Evolutionary conservation across 192 early-diverging fungal species (phyloP).

Genomic region (Rhizophagus clarus): DNA sequence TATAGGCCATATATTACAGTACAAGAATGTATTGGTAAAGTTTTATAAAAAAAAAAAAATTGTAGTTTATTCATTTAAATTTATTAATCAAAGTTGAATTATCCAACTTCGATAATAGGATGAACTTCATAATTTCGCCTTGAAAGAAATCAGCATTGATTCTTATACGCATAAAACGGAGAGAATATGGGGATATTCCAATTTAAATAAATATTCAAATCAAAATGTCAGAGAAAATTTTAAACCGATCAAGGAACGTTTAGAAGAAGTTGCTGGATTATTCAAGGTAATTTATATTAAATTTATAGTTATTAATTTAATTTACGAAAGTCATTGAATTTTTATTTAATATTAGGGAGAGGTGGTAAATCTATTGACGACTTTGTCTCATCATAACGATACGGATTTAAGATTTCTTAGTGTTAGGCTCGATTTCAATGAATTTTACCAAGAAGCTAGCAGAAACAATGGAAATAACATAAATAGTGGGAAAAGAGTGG

Average conservation of each 20-base stretch:
- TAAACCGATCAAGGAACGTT: slow-evolving; percentile 34
- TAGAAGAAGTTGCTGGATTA: slow-evolving; percentile 17
- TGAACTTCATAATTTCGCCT: slow-evolving; percentile 49
- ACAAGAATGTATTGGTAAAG: slow-evolving; percentile 52
- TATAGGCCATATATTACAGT: slow-evolving; percentile 68
- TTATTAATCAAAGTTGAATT: neutral
- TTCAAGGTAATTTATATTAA: slow-evolving; percentile 40
- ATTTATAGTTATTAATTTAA: neutral
- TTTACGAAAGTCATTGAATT: neutral
- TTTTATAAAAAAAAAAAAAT: neutral
- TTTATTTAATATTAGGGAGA: slow-evolving; percentile 48
- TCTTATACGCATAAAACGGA: neutral
- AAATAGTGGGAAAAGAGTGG: neutral
- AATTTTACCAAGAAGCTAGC: slow-evolving; percentile 47
- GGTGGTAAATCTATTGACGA: slow-evolving; percentile 55
- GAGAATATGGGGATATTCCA: neutral
- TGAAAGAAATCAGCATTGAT: slow-evolving; percentile 37
- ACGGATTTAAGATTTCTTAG: slow-evolving; percentile 74
- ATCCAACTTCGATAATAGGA: slow-evolving; percentile 40
- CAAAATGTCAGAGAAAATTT: slow-evolving; percentile 10
- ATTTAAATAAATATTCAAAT: neutral
- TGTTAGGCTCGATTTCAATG: slow-evolving; percentile 84
- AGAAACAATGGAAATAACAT: neutral
- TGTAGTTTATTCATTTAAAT: neutral
- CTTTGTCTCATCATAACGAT: slow-evolving; percentile 64